Base-by-base conservation (phyloP, 768 basidiomycete species). In the Rhodotorula kratochvilovae region DNA sequence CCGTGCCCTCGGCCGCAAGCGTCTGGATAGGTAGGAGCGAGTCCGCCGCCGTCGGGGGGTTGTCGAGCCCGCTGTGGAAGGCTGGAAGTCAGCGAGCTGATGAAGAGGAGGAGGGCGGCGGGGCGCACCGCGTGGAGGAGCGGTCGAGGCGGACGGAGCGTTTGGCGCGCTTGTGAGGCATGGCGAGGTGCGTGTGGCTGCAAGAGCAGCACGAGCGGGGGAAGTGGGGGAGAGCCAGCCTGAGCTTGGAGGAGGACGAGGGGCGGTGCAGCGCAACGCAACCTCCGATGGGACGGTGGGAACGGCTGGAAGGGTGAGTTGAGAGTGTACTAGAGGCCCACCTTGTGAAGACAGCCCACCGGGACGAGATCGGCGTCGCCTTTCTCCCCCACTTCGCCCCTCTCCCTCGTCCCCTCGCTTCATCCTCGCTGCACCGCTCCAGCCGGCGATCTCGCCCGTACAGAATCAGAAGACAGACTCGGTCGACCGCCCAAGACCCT, bases 121-220 rank as follows among this genome's bases (percentile, higher is more conserved):
- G 8, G 33, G 27, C 70, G 23, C 51, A 71, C 70, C 51, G 29
- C 7, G 46, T 33, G 13, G 64, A 29, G 12, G 51, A 11, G 51
- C 51, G 51, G 17, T 57, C 70, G 39, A 67, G 61, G 1, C 70
- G 65, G 13, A 67, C 33, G 3, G 56, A 60, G 16, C 66, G 61
- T 23, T 71, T 71, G 11, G 50, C 39, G 33, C 57, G 55, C 27
- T 71, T 71, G 61, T 67, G 66, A 50, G 70, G 70, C 70, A 71
- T 71, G 39, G 13, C 39, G 13, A 13, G 8, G 39, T 15, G 21
- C 16, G 10, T 39, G 50, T 27, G 36, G 2, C 13, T 15, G 5
- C 19, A 19, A n/a, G 12, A 12, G 33, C 25, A 57, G 56, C 35
- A 12, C 25, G 27, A 29, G n/a, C 39, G 33, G 31, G 17, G 17